Conservation (phyloP, 805 yeast genomes). For the Zygosaccharomyces gambellarensis region DNA sequence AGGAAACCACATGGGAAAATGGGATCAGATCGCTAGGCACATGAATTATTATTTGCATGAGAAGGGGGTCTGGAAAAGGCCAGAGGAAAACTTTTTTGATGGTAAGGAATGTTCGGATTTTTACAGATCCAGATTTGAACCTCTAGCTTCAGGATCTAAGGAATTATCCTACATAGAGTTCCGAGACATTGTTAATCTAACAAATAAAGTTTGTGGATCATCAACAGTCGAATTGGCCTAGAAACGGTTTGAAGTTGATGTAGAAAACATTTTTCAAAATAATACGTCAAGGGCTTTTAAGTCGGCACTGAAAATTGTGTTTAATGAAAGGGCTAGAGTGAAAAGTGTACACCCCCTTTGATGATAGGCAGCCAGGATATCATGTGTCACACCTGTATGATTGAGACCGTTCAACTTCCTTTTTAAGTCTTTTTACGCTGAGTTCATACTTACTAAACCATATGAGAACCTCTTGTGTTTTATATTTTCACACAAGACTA, state of each 20-base stretch:
- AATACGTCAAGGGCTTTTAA: too few species aligned
- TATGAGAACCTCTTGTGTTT: too few species aligned
- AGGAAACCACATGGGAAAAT: background rate
- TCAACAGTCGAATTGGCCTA: background rate
- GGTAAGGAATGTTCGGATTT: constrained; percentile 1
- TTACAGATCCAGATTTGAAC: background rate
- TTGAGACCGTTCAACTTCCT: too few species aligned
- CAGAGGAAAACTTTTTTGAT: background rate
- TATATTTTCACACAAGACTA: too few species aligned
- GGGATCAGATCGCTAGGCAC: background rate
- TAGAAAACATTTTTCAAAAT: too few species aligned
- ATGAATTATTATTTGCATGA: background rate
- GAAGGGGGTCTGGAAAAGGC: background rate
- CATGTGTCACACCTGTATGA: too few species aligned
- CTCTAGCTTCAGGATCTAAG: background rate
- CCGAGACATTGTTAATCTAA: background rate
- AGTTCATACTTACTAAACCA: too few species aligned
- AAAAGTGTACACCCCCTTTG: too few species aligned
- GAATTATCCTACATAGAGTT: background rate
- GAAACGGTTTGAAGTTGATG: background rate
- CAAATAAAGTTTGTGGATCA: background rate
- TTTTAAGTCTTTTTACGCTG: too few species aligned
- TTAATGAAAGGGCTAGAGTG: too few species aligned
- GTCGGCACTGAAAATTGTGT: too few species aligned
- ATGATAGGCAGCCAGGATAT: too few species aligned